Base-by-base conservation (phyloP, 2,329 filamentous ascomycete species). In the Aspergillus floridensis region DNA sequence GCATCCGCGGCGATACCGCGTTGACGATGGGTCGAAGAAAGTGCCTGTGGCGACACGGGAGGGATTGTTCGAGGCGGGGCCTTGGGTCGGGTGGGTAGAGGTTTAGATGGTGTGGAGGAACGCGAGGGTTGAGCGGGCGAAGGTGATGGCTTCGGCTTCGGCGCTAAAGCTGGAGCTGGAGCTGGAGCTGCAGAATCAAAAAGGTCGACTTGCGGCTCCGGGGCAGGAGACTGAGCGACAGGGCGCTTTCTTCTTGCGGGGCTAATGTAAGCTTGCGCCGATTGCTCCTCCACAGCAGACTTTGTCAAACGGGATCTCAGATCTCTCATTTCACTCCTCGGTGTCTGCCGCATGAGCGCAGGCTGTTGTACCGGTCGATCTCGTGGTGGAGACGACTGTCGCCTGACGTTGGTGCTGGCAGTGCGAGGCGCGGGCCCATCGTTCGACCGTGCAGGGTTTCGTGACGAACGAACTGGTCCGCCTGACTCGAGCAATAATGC, bases 231-330 rank as follows among this genome's bases (percentile, higher is more conserved):
- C 62, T 77, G 73, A 21, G 80, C 77, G 52, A 81, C 80, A 26
- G 80, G 83, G 10, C 86, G 75, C 73, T 88, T 93, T 69, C 92
- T 85, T 66, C 92, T 84, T 22, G 90, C 90, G 52, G 92, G 91
- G 72, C 93, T 97, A 58, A 97, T 83, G 73, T 98, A 97, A 31
- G 88, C 90, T 66, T 96, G 87, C 14, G 90, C 84, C 52, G 85
- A 88, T 72, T 96, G 88, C 63, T 96, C 89, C 70, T 96, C 92
- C 11, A 89, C 82, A 0, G 85, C 85, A 70, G 92, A 84, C 65
- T 89, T 87, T 61, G 84, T 90, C 12, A 96, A 80, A 57, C 88
- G 87, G 8, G 84, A 79, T 63, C 81, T 83, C 10, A 82, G 81
- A 64, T 85, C 83, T 44, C 69, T 57, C 60, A 74, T 58, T 68